Evolutionary conservation across 2,329 filamentous ascomycete genomes (phyloP), one percentile per base, ranked within the genome.

Genomic region (Blastomyces percursus): DNA sequence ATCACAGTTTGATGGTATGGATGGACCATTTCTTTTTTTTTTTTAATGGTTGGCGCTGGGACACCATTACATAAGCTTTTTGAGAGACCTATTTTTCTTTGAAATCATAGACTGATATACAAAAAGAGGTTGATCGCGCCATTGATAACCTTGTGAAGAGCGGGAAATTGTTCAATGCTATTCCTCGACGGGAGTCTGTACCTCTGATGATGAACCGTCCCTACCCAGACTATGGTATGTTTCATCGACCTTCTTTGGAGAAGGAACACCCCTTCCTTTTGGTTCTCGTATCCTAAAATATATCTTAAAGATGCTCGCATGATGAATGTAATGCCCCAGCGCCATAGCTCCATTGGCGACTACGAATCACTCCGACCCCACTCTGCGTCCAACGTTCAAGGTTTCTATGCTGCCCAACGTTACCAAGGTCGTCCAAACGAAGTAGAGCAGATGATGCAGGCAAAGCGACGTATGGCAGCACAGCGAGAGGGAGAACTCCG

Each of bases 401-500:
- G 89, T 75, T 97, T 93, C 77, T 97, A 96, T 78, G 90, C 91
- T 73, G 86, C 86, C 71, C 94, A 97, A 80, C 89, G 93, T 74
- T 94, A 95, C 78, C 91, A 93, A 79, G 85, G 82, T 81, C 91
- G 82, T 79, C 91, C 83, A 79, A 92, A 84, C 82, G 94, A 97
- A 81, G 90, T 91, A 77, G 94, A 97, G 81, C 92, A 96, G 81
- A 91, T 96, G 86, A 90, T 96, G 84, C 94, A 97, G 86, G 92
- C 91, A 72, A 97, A 97, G 85, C 91, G 94, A 81, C 89, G 93
- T 82, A 95, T 97, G 90, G 94, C 94, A 73, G 94, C 94, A 77
- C 94, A 97, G 81, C 90, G 94, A 79, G 94, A 99, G 83, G 90
- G 93, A 79, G 94, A 99, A 82, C 87, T 99, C 78, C 91, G 94